Percentiles rank a stretch among this genome's conserved stretches.
Evolutionary conservation across 257 asterid genomes (phyloP).

Genomic region (Solanum peruvianum): DNA sequence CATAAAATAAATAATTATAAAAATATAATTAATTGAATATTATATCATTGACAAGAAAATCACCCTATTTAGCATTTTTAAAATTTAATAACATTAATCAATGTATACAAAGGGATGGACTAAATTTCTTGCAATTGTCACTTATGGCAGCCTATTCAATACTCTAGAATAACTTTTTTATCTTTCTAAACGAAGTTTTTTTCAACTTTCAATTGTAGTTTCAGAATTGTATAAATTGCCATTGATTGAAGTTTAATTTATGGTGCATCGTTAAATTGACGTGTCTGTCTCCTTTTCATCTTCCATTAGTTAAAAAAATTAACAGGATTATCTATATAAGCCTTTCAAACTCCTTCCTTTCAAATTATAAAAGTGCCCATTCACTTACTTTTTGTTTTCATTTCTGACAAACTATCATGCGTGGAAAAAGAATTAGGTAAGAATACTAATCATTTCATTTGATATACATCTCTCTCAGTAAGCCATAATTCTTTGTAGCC

Average conservation of each 20-base stretch:
- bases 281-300: not conserved
- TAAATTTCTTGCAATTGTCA: not conserved
- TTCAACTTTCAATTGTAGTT: not conserved
- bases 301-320: too few relatives aligned
- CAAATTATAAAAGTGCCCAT: not conserved
- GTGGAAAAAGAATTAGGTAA: not conserved
- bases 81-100: not conserved
- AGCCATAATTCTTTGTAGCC: not conserved
- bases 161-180: not conserved
- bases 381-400: not conserved
- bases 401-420: not conserved
- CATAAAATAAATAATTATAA: too few relatives aligned
- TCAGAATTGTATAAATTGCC: too few relatives aligned
- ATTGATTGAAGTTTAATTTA: too few relatives aligned
- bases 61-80: not conserved
- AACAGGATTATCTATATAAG: not conserved
- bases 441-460: not conserved
- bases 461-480: not conserved
- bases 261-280: too few relatives aligned
- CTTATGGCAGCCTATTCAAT: not conserved
- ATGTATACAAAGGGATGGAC: not conserved
- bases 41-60: not conserved
- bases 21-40: too few relatives aligned
- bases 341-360: not conserved
- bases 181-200: not conserved